A percentile compares a stretch with the other conserved stretches of the same genome.
Conservation (phyloP, 139 green algal species). For the Chlorella vulgaris region DNA sequence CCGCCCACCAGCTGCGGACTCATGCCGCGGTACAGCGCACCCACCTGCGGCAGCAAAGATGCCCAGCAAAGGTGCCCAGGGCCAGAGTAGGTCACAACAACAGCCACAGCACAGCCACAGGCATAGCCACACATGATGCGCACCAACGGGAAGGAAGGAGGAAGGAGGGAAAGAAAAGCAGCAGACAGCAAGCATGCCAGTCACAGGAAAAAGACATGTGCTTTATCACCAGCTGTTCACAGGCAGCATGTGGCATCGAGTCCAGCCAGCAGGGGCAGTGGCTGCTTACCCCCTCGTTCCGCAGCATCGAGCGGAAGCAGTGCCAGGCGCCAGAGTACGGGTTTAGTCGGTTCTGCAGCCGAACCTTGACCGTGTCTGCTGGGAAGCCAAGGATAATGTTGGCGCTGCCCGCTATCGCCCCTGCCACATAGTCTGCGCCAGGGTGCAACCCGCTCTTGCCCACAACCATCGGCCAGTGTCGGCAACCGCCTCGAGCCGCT, state of each 20-base stretch:
- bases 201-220: too few species aligned
- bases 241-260: neutral
- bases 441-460: neutral
- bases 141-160: too few species aligned
- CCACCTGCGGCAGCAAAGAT: slow-evolving; percentile 37
- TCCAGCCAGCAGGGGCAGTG: neutral
- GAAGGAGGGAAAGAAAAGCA: too few species aligned
- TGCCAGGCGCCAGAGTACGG: slow-evolving; percentile 53
- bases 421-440: slow-evolving; percentile 28
- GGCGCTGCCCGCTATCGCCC: slow-evolving; percentile 35
- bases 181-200: too few species aligned
- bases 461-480: neutral
- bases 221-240: too few species aligned
- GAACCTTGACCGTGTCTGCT: slow-evolving; percentile 67
- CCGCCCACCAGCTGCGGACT: slow-evolving; percentile 74
- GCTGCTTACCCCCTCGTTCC: slow-evolving; percentile 64
- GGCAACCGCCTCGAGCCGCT: neutral
- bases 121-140: too few species aligned
- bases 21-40: slow-evolving; percentile 73
- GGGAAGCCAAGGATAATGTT: slow-evolving; percentile 38
- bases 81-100: too few species aligned
- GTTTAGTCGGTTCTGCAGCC: slow-evolving; percentile 60
- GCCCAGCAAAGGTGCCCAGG: neutral
- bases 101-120: neutral
- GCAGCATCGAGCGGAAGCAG: slow-evolving; percentile 58